Evolutionary conservation across 768 basidiomycete genomes (phyloP).

Genomic region (Coprinopsis cinerea): DNA sequence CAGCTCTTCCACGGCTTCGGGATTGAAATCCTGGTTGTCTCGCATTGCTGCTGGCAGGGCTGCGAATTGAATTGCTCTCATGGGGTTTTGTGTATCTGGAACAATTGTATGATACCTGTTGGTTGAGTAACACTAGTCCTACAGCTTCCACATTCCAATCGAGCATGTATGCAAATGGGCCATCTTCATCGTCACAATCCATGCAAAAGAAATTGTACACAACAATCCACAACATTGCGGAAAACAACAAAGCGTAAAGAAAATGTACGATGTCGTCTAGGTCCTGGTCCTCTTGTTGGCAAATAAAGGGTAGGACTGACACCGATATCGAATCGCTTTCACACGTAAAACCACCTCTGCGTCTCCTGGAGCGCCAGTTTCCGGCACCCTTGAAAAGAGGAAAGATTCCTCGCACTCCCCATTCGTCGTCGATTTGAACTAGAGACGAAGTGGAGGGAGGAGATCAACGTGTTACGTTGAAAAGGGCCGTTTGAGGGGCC

Average conservation of each 20-base stretch:
- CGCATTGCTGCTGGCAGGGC: conserved; percentile 20
- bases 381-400: conserved; percentile 20
- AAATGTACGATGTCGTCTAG: conserved; percentile 25
- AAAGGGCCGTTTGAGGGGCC: not conserved
- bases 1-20: conserved; percentile 25
- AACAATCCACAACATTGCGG: conserved; percentile 1
- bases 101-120: too few species aligned
- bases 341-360: conserved; percentile 26
- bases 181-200: too few species aligned
- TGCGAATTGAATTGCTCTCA: not conserved
- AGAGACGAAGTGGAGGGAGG: conserved; percentile 15
- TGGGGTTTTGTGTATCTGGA: too few species aligned
- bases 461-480: conserved; percentile 11
- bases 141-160: too few species aligned
- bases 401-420: conserved; percentile 18
- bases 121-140: too few species aligned
- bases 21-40: conserved; percentile 36
- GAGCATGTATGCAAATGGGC: too few species aligned
- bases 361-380: conserved; percentile 16
- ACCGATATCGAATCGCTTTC: conserved; percentile 21
- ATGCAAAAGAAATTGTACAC: not conserved
- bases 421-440: conserved; percentile 15
- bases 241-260: not conserved
- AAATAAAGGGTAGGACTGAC: conserved; percentile 19
- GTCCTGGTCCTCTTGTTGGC: conserved; percentile 15